Percentiles rank a stretch among this genome's conserved stretches.
Conservation (phyloP, 441 rosid genomes). For the Euphorbia schlechtendalii region DNA sequence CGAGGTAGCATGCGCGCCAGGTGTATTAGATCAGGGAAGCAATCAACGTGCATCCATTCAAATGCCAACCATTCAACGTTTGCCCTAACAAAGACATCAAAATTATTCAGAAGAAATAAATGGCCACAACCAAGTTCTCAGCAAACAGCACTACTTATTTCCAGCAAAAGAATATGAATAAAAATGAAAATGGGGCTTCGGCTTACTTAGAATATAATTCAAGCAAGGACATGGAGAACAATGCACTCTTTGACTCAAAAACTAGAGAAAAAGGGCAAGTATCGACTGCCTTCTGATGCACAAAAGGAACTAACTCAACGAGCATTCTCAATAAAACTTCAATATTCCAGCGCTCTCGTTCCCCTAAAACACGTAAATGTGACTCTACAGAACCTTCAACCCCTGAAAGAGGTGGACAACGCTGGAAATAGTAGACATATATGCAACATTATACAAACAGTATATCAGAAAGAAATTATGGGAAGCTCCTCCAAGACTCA, state of each 20-base stretch:
- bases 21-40: conserved; percentile 79
- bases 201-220: conserved; percentile 68
- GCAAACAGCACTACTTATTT: neutral
- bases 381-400: conserved; percentile 95
- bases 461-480: conserved; percentile 13
- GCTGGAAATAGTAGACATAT: conserved; percentile 41
- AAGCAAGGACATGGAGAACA: conserved; percentile 51
- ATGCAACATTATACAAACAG: conserved; percentile 16
- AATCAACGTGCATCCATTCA: conserved; percentile 91
- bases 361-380: conserved; percentile 82
- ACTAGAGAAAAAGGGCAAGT: conserved; percentile 76
- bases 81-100: conserved; percentile 47
- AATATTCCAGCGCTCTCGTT: conserved; percentile 90
- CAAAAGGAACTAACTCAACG: conserved; percentile 67
- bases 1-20: conserved; percentile 75
- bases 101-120: conserved; percentile 22
- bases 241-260: conserved; percentile 36
- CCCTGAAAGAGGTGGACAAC: conserved; percentile 90
- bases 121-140: conserved; percentile 14
- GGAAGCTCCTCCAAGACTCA: conserved; percentile 11
- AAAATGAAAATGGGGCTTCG: conserved; percentile 12
- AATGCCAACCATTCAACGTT: conserved; percentile 76
- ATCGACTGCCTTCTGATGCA: conserved; percentile 62
- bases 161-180: conserved; percentile 8
- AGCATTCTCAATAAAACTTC: conserved; percentile 89